These are phyloP conservation scores for Penicillium coffeae DNA, from an alignment of 495 filamentous ascomycete genomes.

Conservation along the genomic window DNA sequence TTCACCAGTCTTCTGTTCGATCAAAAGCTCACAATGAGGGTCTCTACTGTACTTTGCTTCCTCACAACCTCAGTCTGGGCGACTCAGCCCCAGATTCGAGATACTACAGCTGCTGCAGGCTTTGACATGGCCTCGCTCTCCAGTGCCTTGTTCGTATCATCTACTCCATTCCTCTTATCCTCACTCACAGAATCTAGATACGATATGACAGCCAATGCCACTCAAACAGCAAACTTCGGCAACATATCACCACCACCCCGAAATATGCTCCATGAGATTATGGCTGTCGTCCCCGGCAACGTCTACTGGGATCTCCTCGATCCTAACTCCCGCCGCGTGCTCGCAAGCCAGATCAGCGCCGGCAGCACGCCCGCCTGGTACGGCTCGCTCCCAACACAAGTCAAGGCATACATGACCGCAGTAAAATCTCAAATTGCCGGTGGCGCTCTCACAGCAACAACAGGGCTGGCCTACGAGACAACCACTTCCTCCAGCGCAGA, in stretches of 20 bases:
- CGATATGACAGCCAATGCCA: slow-evolving; percentile 14
- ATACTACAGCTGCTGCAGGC: background rate
- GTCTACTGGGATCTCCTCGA: slow-evolving; percentile 25
- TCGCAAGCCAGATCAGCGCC: slow-evolving; percentile 30
- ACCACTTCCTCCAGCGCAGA: slow-evolving; percentile 2
- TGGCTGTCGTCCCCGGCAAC: slow-evolving; percentile 25
- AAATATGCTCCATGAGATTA: slow-evolving; percentile 25
- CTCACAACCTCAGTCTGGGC: background rate
- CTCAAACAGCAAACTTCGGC: slow-evolving; percentile 22
- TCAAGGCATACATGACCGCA: slow-evolving; percentile 31
- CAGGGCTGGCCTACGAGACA: slow-evolving; percentile 6
- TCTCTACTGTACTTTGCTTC: background rate
- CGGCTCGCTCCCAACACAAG: slow-evolving; percentile 21
- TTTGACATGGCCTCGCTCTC: background rate
- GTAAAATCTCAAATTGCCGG: slow-evolving; percentile 26
- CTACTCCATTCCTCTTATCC: no score
- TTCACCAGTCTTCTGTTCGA: background rate
- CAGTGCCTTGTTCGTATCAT: slow-evolving; percentile 1
- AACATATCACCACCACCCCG: slow-evolving; percentile 31
- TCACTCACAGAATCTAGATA: slow-evolving; percentile 1
- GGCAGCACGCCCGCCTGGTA: slow-evolving; percentile 34
- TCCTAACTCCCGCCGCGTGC: slow-evolving; percentile 22
- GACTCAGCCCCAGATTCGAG: background rate
- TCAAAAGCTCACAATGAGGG: slow-evolving; percentile 5
- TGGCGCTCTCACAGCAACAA: slow-evolving; percentile 27